Evolutionary conservation across 2,329 filamentous ascomycete genomes (phyloP), one percentile per base, ranked within the genome.

Genomic region (Phoma sp.): DNA sequence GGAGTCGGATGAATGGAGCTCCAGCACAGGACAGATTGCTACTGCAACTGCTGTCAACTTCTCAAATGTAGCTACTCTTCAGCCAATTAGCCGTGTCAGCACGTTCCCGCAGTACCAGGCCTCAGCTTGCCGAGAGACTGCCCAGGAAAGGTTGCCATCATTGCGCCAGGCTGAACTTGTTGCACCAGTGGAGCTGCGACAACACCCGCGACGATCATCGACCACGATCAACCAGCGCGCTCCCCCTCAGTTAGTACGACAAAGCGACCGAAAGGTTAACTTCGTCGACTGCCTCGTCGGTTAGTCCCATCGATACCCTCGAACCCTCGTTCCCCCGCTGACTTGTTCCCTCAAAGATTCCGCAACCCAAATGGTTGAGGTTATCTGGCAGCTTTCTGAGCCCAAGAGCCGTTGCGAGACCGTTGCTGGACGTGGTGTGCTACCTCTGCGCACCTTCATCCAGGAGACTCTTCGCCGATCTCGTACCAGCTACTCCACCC

Each of bases 211-310:
- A 67, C 81, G 84, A 73, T 80, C 78, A 59, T 83, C 84, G 57
- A 76, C 82, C 26, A 80, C 81, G 51, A 76, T 81, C 54, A 81
- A 83, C 66, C 77, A 84, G 62, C 84, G 84, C 65, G 83, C 84
- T 67, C 89, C 90, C 66, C 91, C 93, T 42, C 79, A 88, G 53
- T 84, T 97, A 61, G 83, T 93, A 60, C 89, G 93, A 69, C 93
- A 97, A 80, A 86, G 87, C 71, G 92, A 97, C 78, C 90, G 93
- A 73, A 96, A 96, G 82, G 85, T 91, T 73, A 93, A 90, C 77
- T 97, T 98, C 73, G 93, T 98, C 78, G 93, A 97, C 77, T 95
- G 88, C 77, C 91, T 97, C 76, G 93, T 97, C 81, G 93, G 93
- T 97, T 92, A 91, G 93, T 76, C 71, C 47, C 64, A 50, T 47